A percentile compares a stretch with the other conserved stretches of the same genome.
phyloP scores from a whole-genome alignment of 768 basidiomycete species.

The Rossbeevera mucosa region DNA sequence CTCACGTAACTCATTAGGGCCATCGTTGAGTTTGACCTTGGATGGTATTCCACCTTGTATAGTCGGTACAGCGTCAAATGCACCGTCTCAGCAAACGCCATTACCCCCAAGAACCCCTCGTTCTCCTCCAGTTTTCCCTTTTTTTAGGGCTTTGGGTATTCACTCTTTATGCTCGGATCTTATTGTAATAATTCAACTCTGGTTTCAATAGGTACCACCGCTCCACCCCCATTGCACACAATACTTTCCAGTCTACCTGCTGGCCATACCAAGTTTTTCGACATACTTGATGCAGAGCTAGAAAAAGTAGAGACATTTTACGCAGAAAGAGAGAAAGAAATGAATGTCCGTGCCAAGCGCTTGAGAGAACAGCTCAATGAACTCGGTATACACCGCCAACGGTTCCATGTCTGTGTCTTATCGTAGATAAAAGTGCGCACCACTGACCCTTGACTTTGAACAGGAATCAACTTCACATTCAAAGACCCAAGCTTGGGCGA shows the following conservation, averaged over 20 bases:
- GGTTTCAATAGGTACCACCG: slow-evolving; percentile 2
- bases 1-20: slow-evolving; percentile 5
- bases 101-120: slow-evolving; percentile 10
- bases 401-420: slow-evolving; percentile 46
- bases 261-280: slow-evolving; percentile 67
- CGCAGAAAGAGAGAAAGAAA: slow-evolving; percentile 60
- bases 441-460: not conserved
- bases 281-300: slow-evolving; percentile 67
- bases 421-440: not conserved
- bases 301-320: slow-evolving; percentile 88
- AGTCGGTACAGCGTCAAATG: slow-evolving; percentile 2
- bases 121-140: slow-evolving; percentile 9
- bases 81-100: slow-evolving; percentile 14
- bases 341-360: slow-evolving; percentile 39
- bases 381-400: slow-evolving; percentile 60
- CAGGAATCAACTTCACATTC: slow-evolving; percentile 11
- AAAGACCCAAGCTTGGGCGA: slow-evolving; percentile 8
- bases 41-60: slow-evolving; percentile 7
- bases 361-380: slow-evolving; percentile 71
- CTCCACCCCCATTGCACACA: slow-evolving; percentile 38
- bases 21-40: slow-evolving; percentile 13
- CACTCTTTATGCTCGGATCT: not conserved
- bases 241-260: slow-evolving; percentile 54
- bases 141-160: slow-evolving; percentile 18
- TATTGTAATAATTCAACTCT: not conserved